Evolutionary conservation across 2,329 filamentous ascomycete genomes (phyloP).

Genomic region (Metarhizium brunneum): DNA sequence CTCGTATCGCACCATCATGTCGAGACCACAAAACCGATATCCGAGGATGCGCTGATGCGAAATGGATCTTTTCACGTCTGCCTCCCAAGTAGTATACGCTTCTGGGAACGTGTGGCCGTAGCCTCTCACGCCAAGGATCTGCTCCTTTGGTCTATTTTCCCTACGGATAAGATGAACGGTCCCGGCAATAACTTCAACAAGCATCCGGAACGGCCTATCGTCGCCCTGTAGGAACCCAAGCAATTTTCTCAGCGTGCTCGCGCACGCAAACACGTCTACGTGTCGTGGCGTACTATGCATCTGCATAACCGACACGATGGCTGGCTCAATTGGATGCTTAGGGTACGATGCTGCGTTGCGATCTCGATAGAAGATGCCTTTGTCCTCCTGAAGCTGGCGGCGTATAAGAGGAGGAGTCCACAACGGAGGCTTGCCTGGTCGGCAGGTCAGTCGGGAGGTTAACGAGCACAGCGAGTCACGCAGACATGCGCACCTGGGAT

Average conservation of each 20-base stretch:
- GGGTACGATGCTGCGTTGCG: slow-evolving; percentile 42
- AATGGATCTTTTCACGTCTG: slow-evolving; percentile 39
- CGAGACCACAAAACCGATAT: slow-evolving; percentile 9
- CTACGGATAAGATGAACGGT: slow-evolving; percentile 51
- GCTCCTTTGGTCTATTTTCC: slow-evolving; percentile 49
- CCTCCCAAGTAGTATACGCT: slow-evolving; percentile 54
- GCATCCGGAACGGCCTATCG: slow-evolving; percentile 43
- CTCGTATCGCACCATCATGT: slow-evolving; percentile 18
- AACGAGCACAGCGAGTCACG: background rate
- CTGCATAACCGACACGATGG: slow-evolving; percentile 30
- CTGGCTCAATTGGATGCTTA: slow-evolving; percentile 40
- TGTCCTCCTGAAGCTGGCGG: slow-evolving; percentile 31
- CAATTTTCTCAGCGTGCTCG: slow-evolving; percentile 49
- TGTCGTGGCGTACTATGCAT: slow-evolving; percentile 11
- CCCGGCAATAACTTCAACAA: slow-evolving; percentile 41
- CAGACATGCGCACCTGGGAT: background rate
- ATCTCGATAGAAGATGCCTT: slow-evolving; percentile 42
- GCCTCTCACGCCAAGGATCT: slow-evolving; percentile 45
- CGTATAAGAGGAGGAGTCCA: slow-evolving; percentile 35
- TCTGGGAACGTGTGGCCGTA: slow-evolving; percentile 61
- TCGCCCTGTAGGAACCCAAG: slow-evolving; percentile 39
- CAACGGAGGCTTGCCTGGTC: slow-evolving; percentile 35
- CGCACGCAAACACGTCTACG: slow-evolving; percentile 46
- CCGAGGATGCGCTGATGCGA: slow-evolving; percentile 45
- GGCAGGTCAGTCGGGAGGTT: background rate